Percentiles rank a stretch among this genome's conserved stretches.
phyloP scores from a whole-genome alignment of 257 asterid genomes.

The Solanum tarijense region DNA sequence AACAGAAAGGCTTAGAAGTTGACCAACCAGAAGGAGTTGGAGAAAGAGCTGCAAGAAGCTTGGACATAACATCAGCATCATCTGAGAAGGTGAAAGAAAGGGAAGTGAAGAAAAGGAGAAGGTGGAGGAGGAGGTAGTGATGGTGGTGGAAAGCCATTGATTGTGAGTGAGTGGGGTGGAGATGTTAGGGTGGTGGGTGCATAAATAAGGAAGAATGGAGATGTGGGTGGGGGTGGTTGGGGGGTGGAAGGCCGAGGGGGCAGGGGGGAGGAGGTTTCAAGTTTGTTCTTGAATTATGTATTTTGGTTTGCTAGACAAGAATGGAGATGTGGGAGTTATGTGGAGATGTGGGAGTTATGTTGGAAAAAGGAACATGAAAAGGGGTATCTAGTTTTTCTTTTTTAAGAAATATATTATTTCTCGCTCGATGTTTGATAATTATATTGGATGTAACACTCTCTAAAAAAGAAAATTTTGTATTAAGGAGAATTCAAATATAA shows the following conservation, averaged over 20 bases:
- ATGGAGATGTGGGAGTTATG: neutral
- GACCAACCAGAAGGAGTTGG: slow-evolving; percentile 65
- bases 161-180: neutral
- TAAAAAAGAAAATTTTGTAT: fast-evolving
- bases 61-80: slow-evolving; percentile 55
- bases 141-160: slow-evolving; percentile 27
- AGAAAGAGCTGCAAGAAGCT: slow-evolving; percentile 47
- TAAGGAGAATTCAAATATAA: fast-evolving
- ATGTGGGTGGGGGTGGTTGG: neutral
- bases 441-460: too few species aligned
- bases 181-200: slow-evolving; percentile 1
- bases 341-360: neutral
- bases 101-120: slow-evolving; percentile 14
- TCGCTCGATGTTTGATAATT: too few species aligned
- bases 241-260: too few species aligned
- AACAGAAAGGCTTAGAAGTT: slow-evolving; percentile 35
- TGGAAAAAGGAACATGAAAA: neutral
- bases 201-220: neutral
- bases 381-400: too few species aligned
- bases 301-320: neutral
- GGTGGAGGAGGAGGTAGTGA: slow-evolving; percentile 15
- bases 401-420: too few species aligned
- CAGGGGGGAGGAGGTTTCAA: neutral
- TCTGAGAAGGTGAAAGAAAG: slow-evolving; percentile 43
- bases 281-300: neutral